phyloP scores from a whole-genome alignment of 2,329 filamentous ascomycete species.

The Plectosphaerella sp. region DNA sequence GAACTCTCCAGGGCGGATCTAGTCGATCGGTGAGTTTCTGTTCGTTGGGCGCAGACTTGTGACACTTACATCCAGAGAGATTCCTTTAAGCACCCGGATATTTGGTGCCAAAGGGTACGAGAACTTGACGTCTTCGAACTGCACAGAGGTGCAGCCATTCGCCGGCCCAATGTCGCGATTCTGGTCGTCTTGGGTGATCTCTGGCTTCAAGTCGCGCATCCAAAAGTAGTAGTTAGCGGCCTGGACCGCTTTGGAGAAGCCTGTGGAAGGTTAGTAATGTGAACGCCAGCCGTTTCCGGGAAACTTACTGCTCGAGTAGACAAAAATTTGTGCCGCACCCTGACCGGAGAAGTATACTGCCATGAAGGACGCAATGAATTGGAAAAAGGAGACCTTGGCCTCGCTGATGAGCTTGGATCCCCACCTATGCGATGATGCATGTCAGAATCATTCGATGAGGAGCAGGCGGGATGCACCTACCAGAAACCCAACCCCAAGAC shows the following conservation, averaged over 20 bases:
- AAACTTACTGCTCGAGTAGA: conserved; percentile 3
- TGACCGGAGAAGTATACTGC: conserved; percentile 21
- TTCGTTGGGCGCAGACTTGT: background rate
- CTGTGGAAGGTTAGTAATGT: conserved; percentile 1
- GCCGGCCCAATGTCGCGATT: background rate
- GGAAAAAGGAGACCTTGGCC: conserved; percentile 1
- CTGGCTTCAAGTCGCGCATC: conserved; percentile 18
- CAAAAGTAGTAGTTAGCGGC: conserved; percentile 33
- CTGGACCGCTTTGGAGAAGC: conserved; percentile 29
- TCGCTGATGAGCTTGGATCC: background rate
- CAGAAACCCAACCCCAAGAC: conserved; percentile 29
- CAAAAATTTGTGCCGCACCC: conserved; percentile 2
- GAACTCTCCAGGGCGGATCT: conserved; percentile 51
- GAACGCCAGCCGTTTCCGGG: background rate
- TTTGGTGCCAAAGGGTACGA: conserved; percentile 7
- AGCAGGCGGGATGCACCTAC: conserved; percentile 12
- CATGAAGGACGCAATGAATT: conserved; percentile 23
- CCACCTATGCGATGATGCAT: background rate
- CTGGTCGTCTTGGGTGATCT: background rate
- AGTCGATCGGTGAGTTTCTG: conserved; percentile 23
- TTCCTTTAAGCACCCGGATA: conserved; percentile 8
- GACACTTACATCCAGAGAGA: background rate
- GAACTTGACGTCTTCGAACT: conserved; percentile 5
- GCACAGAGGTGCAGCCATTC: background rate
- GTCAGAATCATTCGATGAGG: background rate